Evolutionary conservation across 306 rosid genomes (phyloP).

Genomic region (Vigna radiata): DNA sequence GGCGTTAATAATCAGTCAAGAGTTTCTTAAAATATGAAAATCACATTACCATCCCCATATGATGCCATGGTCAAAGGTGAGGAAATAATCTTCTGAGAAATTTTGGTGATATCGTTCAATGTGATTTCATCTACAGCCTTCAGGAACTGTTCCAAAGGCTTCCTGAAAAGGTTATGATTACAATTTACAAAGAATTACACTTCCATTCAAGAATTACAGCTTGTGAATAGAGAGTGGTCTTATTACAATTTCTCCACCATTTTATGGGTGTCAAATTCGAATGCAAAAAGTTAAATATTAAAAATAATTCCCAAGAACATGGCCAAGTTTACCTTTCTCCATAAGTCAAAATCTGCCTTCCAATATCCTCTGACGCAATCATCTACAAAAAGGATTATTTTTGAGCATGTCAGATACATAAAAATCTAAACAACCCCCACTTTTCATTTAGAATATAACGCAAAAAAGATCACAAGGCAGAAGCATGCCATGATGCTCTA

Average conservation of each 20-base stretch:
- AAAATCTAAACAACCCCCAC: conserved; percentile 15
- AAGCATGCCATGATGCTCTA: background rate
- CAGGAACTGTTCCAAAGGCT: conserved; percentile 85
- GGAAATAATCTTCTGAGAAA: conserved; percentile 74
- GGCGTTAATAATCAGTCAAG: background rate
- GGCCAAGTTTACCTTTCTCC: conserved; percentile 78
- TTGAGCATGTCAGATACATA: conserved; percentile 13
- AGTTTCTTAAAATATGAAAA: background rate
- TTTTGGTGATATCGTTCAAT: conserved; percentile 67
- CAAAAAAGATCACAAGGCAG: background rate
- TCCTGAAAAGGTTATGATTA: conserved; percentile 57
- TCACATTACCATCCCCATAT: conserved; percentile 75
- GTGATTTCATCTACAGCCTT: conserved; percentile 83
- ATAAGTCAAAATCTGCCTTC: conserved; percentile 94
- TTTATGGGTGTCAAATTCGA: background rate
- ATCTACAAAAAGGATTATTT: conserved; percentile 55
- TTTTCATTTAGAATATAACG: background rate
- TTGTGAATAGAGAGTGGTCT: background rate
- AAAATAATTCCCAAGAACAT: background rate
- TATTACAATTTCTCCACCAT: background rate
- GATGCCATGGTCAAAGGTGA: conserved; percentile 98
- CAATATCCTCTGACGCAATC: conserved; percentile 94
- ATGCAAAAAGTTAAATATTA: background rate
- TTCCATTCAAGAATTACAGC: conserved; percentile 12
- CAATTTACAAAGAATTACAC: conserved; percentile 1